A percentile compares a stretch with the other conserved stretches of the same genome.
Evolutionary conservation across 2,329 filamentous ascomycete genomes (phyloP).

Genomic region (Fusarium odoratissimum): DNA sequence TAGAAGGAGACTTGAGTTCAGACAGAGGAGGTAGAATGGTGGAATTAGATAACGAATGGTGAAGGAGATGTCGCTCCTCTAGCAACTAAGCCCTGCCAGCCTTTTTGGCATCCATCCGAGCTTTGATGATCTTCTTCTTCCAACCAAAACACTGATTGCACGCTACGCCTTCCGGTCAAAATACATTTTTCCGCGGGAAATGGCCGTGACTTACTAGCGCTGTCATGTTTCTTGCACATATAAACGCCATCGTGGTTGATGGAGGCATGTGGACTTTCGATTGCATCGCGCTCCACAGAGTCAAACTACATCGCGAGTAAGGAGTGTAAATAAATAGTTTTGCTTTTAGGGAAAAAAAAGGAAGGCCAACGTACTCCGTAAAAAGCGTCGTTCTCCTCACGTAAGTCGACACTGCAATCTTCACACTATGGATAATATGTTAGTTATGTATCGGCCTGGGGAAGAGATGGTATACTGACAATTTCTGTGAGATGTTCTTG

Average conservation of each 20-base stretch:
- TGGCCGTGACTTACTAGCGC: neutral
- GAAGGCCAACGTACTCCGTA: neutral
- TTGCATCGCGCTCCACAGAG: neutral
- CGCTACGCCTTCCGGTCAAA: accelerated
- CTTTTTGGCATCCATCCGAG: accelerated
- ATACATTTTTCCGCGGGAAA: accelerated
- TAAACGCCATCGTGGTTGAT: accelerated
- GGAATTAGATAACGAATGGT: accelerated
- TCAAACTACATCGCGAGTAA: neutral
- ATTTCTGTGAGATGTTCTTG: neutral
- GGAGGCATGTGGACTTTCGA: neutral
- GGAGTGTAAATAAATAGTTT: too few species aligned
- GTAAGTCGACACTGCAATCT: accelerated
- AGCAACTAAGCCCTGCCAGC: accelerated
- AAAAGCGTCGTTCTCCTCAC: neutral
- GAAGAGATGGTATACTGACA: neutral
- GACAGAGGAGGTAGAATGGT: neutral
- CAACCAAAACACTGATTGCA: neutral
- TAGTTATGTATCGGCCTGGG: too few species aligned
- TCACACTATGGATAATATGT: neutral
- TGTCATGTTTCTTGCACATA: neutral
- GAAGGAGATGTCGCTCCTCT: accelerated
- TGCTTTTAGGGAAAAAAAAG: too few species aligned
- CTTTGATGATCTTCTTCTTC: neutral
- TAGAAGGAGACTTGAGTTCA: accelerated